Percentiles rank a stretch among this genome's conserved stretches.
These are phyloP conservation scores for Trapa incisa DNA, from an alignment of 345 rosid genomes.

Conservation along the genomic window DNA sequence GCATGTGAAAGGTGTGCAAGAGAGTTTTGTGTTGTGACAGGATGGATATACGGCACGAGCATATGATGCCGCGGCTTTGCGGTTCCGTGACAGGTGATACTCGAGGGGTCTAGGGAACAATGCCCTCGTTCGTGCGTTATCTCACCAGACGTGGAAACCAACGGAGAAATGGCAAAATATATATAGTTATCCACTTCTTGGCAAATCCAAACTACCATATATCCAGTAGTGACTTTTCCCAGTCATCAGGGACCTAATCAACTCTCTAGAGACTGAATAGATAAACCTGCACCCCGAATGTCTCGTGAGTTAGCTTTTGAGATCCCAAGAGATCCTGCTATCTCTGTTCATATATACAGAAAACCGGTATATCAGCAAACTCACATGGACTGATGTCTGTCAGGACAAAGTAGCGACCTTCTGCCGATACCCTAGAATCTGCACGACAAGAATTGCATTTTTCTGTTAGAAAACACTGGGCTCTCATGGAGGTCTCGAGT, in stretches of 20 bases:
- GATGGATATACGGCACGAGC: constrained; percentile 49
- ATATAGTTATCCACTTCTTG: neutral
- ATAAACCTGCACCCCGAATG: neutral
- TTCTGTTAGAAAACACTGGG: neutral
- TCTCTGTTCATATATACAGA: neutral
- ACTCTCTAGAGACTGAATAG: neutral
- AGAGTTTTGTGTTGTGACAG: too few relatives aligned
- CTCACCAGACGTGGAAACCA: too few relatives aligned
- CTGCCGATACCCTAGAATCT: constrained; percentile 44
- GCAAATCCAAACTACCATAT: neutral
- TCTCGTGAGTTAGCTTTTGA: neutral
- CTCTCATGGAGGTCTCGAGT: neutral
- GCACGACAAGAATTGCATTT: constrained; percentile 7
- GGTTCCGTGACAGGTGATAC: constrained; percentile 54
- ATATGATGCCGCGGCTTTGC: constrained; percentile 51
- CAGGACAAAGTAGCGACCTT: constrained; percentile 15
- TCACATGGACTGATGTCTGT: neutral
- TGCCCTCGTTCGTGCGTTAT: too few relatives aligned
- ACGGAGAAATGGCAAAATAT: neutral
- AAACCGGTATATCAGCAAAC: neutral
- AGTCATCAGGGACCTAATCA: neutral
- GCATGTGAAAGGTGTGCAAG: neutral
- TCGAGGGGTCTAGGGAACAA: too few relatives aligned
- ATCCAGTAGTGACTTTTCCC: neutral
- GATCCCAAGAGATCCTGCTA: neutral